Conservation (phyloP, 2,329 filamentous ascomycete genomes). For the Claviceps quebecensis region DNA sequence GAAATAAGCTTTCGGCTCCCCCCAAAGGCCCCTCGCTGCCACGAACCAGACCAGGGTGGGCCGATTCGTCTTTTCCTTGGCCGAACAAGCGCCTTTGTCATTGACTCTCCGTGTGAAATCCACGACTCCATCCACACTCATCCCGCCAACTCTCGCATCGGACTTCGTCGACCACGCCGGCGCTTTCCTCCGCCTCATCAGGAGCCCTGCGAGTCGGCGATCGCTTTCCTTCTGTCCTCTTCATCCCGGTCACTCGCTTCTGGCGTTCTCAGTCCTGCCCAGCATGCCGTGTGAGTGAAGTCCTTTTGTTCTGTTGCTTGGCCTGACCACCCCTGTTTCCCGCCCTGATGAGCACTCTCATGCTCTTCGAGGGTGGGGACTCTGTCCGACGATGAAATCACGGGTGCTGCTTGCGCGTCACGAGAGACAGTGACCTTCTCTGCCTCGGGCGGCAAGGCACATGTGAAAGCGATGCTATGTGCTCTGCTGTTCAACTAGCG, state of each 20-base stretch:
- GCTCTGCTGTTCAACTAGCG: not conserved
- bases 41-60: not conserved
- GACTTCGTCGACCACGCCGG: constrained; percentile 1
- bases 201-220: constrained; percentile 6
- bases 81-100: not conserved
- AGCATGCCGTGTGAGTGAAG: constrained; percentile 24
- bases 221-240: not conserved
- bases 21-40: not conserved
- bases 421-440: not conserved
- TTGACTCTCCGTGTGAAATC: not conserved
- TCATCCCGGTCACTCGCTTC: constrained; percentile 9
- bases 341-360: not conserved
- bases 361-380: not conserved
- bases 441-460: not conserved
- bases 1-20: no score
- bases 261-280: constrained; percentile 14
- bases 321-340: not conserved
- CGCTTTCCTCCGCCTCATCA: constrained; percentile 6
- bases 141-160: not conserved
- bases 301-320: not conserved
- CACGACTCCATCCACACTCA: constrained; percentile 3
- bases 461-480: not conserved
- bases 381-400: not conserved
- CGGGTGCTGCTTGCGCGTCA: not conserved
- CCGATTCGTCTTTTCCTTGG: not conserved